Evolutionary conservation across 208 protist species (phyloP).

Genomic region (Lotmaria passim): DNA sequence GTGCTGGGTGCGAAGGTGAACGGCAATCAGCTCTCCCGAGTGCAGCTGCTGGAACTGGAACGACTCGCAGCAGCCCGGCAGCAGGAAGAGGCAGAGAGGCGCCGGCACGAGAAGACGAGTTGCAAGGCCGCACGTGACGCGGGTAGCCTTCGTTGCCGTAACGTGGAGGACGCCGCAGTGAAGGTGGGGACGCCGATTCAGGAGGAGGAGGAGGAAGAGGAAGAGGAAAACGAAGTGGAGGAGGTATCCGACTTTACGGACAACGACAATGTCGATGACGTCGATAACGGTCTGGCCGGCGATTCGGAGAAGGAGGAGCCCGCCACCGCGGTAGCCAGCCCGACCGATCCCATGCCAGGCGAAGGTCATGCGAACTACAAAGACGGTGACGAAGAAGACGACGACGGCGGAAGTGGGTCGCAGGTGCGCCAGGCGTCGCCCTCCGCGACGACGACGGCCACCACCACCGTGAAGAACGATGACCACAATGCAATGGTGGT

Average conservation of each 20-base stretch:
- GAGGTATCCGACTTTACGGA: constrained; percentile 20
- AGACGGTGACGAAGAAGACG: not conserved
- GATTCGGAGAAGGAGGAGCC: constrained; percentile 12
- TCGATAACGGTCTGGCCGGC: not conserved
- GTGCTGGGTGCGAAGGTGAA: constrained; percentile 60
- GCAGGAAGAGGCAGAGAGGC: constrained; percentile 16
- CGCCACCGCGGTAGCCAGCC: not conserved
- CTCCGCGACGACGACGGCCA: not conserved
- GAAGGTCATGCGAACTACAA: not conserved
- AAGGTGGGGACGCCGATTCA: not conserved
- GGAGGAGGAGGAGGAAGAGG: not conserved
- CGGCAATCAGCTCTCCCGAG: constrained; percentile 62
- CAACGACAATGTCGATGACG: constrained; percentile 22
- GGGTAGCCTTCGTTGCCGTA: constrained; percentile 18
- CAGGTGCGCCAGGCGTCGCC: not conserved
- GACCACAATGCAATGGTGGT: constrained; percentile 7
- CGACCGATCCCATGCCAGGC: not conserved
- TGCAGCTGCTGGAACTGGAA: constrained; percentile 46
- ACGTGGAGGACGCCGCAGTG: not conserved
- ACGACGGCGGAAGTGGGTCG: constrained; percentile 7
- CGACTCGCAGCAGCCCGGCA: constrained; percentile 6
- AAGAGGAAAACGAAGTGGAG: constrained; percentile 18
- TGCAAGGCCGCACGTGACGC: constrained; percentile 9
- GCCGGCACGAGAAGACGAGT: constrained; percentile 15
- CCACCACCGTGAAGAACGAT: constrained; percentile 10